These are phyloP conservation scores for Geosmithia flava DNA, from an alignment of 2,329 filamentous ascomycete species.

Conservation along the genomic window DNA sequence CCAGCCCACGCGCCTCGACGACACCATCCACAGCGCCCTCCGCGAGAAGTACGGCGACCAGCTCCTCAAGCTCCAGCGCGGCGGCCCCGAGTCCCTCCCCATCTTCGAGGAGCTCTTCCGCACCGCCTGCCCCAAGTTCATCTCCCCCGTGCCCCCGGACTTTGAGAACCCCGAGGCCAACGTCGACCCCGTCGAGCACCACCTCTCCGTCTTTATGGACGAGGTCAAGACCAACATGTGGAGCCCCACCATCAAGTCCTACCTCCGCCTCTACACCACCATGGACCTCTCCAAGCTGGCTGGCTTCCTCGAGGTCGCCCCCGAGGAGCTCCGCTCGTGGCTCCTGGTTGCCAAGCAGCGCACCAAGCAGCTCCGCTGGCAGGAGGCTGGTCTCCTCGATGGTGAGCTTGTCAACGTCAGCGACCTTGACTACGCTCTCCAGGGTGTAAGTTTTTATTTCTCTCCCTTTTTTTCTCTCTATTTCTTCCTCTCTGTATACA, in stretches of 20 bases:
- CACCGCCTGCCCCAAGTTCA: constrained; percentile 98
- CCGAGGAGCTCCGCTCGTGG: constrained; percentile 91
- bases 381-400: constrained; percentile 74
- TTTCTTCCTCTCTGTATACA: constrained; percentile 8
- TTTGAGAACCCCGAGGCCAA: constrained; percentile 96
- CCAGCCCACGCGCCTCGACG: constrained; percentile 91
- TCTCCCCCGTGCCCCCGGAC: constrained; percentile 90
- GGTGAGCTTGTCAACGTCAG: constrained; percentile 88
- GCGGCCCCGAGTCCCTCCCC: constrained; percentile 86
- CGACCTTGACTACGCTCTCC: constrained; percentile 93
- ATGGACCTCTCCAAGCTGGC: constrained; percentile 99
- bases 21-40: constrained; percentile 96
- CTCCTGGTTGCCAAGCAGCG: constrained; percentile 97
- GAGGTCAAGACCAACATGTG: constrained; percentile 99
- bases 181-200: constrained; percentile 94
- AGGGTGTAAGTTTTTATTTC: constrained; percentile 54
- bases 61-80: constrained; percentile 90
- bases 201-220: constrained; percentile 96
- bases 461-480: not conserved
- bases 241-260: constrained; percentile 95
- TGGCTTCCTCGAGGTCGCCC: constrained; percentile 90
- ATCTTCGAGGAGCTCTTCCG: constrained; percentile 98
- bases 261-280: constrained; percentile 97
- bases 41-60: constrained; percentile 99
- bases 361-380: constrained; percentile 91